These are phyloP conservation scores for Suhomyces anneliseae DNA, from an alignment of 1,139 yeast species.

Conservation along the genomic window DNA sequence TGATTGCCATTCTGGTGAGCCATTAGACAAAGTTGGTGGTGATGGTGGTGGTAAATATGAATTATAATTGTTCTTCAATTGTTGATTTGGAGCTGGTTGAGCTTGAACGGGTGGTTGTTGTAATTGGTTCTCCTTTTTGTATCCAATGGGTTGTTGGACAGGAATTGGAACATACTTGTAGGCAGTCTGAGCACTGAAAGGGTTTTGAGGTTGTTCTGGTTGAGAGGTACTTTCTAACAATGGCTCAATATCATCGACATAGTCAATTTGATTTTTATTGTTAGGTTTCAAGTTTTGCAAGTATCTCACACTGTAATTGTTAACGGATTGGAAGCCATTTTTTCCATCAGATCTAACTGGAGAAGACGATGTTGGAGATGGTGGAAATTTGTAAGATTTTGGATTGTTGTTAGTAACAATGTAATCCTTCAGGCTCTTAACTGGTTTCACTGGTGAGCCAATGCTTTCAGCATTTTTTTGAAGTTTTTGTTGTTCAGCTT, in stretches of 20 bases:
- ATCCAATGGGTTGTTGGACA: constrained; percentile 34
- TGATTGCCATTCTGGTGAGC: constrained; percentile 40
- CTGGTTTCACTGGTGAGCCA: constrained; percentile 6
- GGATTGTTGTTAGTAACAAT: constrained; percentile 42
- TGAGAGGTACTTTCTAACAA: constrained; percentile 20
- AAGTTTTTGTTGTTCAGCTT: constrained; percentile 14
- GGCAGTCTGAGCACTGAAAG: constrained; percentile 6
- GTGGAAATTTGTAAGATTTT: constrained; percentile 51
- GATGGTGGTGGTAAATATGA: constrained; percentile 43
- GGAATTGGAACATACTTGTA: constrained; percentile 45
- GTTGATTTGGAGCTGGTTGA: constrained; percentile 7
- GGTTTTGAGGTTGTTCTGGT: constrained; percentile 2
- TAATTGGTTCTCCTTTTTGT: constrained; percentile 11
- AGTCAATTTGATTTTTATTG: constrained; percentile 19
- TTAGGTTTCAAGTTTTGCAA: constrained; percentile 37
- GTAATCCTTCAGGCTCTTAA: constrained; percentile 29
- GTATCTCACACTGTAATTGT: constrained; percentile 44
- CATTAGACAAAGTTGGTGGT: constrained; percentile 41
- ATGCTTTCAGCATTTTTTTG: neutral
- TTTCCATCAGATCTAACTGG: constrained; percentile 5
- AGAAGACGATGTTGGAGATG: constrained; percentile 31
- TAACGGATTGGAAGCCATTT: constrained; percentile 20
- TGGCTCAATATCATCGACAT: constrained; percentile 47
- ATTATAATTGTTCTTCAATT: constrained; percentile 18
- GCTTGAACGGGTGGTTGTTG: constrained; percentile 4